Conservation (phyloP, 208 protist species). For the Porcisia hertigi region DNA sequence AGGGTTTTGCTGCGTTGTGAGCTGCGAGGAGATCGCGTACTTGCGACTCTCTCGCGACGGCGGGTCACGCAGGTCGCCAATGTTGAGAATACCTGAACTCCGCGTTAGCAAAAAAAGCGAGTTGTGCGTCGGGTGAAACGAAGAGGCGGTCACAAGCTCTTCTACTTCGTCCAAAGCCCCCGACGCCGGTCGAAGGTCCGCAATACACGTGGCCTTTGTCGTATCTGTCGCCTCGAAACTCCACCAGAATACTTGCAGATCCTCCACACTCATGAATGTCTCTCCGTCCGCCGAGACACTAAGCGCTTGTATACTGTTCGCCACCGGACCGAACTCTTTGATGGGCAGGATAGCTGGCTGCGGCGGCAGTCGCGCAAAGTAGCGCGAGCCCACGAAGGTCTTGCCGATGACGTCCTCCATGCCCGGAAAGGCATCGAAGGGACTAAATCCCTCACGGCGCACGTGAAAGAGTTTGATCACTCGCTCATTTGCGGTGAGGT, state of each 20-base stretch:
- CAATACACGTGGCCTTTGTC: conserved; percentile 75
- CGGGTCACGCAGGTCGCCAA: conserved; percentile 85
- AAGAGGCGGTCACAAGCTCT: conserved; percentile 77
- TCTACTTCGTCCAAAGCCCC: conserved; percentile 78
- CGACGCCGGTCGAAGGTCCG: conserved; percentile 63
- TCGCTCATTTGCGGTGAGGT: conserved; percentile 86
- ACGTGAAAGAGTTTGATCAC: conserved; percentile 89
- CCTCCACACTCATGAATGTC: conserved; percentile 88
- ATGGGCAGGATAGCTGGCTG: conserved; percentile 68
- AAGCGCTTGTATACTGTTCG: conserved; percentile 74
- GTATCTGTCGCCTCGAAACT: conserved; percentile 70
- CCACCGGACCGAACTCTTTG: conserved; percentile 74
- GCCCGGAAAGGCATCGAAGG: conserved; percentile 69
- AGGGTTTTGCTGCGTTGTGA: conserved; percentile 60
- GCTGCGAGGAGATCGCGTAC: conserved; percentile 69
- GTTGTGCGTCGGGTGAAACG: conserved; percentile 84
- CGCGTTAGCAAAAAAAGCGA: conserved; percentile 81
- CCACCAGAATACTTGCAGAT: conserved; percentile 91
- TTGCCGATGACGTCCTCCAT: conserved; percentile 69
- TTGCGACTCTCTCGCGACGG: conserved; percentile 62
- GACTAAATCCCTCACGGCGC: conserved; percentile 73
- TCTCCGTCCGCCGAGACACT: conserved; percentile 75
- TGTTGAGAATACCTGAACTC: conserved; percentile 81
- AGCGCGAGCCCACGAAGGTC: conserved; percentile 50
- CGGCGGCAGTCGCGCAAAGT: conserved; percentile 67